Evolutionary conservation across 176 grass and related monocot species (phyloP), one percentile per base, ranked within the genome.

Genomic region (Hsuehochloa calcarea): DNA sequence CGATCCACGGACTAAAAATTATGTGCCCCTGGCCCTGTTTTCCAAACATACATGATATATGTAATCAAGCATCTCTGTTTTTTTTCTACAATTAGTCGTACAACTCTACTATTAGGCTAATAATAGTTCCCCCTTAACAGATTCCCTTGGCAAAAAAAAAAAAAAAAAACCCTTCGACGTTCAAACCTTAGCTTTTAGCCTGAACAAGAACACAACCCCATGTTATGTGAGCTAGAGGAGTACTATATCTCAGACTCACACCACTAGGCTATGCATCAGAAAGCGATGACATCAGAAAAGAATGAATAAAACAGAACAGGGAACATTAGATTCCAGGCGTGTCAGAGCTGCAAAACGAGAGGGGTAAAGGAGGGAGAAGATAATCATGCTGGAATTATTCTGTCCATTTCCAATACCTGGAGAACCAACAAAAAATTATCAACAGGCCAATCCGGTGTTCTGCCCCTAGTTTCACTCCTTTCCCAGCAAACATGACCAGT

Each of bases 251-350:
- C 6, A 2, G 1, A 12, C 25, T 3, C 1, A 5, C 4, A 12
- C 9, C 10, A 46, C 43, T 27, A 45, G 10, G 31, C 55, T 26
- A 51, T 70, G 82, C 59, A 75, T 54, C 70, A 75, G 7, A 84
- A 64, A 39, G 70, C 29, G 70, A 75, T 50, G 55, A 25, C 70
- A 74, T 26, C 27, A 13, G 47, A 44, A 58, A 77, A 54, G 34
- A 59, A 78, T 56, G 82, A 52, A 60, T 78, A 55, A 85, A 85
- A 70, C 74, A 70, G 49, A 85, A 70, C 74, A 70, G 49, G 25
- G 26, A 37, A 45, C 49, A 16, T 65, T 69, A 85, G 83, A 88
- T 77, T 88, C 86, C 72, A 85, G 41, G 69, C 61, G 74, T 85
- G 82, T 75, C 60, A 75, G 76, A 44, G 60, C 47, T 52, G 70